A percentile compares a stretch with the other conserved stretches of the same genome.
These are phyloP conservation scores for Backusella sp. DNA, from an alignment of 192 early-diverging fungal genomes.

Conservation along the genomic window DNA sequence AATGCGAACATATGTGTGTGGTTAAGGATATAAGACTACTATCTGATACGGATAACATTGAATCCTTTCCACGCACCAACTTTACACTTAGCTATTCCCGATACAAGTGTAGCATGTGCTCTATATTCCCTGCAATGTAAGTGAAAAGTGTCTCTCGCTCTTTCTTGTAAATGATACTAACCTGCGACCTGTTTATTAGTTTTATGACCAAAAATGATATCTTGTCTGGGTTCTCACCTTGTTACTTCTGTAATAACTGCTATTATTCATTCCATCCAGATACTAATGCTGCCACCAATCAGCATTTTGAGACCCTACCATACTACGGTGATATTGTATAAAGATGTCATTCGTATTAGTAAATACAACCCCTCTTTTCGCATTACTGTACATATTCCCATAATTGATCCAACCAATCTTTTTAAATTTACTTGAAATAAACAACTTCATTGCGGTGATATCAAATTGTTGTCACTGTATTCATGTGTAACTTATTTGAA, in stretches of 20 bases:
- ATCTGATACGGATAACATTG: neutral
- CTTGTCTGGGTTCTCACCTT: constrained; percentile 10
- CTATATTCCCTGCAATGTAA: constrained; percentile 16
- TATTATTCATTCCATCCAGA: neutral
- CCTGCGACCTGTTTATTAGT: neutral
- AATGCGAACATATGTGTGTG: constrained; percentile 13
- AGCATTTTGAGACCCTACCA: neutral
- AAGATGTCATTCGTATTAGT: neutral
- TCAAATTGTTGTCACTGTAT: too few species aligned
- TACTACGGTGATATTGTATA: neutral
- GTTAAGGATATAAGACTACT: neutral
- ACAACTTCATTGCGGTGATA: too few species aligned
- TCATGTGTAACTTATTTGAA: too few species aligned
- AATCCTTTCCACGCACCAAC: neutral
- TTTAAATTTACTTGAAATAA: too few species aligned
- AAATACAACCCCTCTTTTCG: too few species aligned
- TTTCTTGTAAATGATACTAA: neutral
- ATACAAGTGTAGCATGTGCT: constrained; percentile 14
- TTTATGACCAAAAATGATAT: constrained; percentile 14
- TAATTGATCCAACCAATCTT: too few species aligned
- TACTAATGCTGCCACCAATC: neutral
- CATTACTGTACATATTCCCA: neutral
- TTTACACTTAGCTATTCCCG: neutral
- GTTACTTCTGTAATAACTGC: constrained; percentile 5
- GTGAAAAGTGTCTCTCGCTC: neutral